Base-by-base conservation (phyloP, 352 stramenopile species). In the Pythium brassicae region DNA sequence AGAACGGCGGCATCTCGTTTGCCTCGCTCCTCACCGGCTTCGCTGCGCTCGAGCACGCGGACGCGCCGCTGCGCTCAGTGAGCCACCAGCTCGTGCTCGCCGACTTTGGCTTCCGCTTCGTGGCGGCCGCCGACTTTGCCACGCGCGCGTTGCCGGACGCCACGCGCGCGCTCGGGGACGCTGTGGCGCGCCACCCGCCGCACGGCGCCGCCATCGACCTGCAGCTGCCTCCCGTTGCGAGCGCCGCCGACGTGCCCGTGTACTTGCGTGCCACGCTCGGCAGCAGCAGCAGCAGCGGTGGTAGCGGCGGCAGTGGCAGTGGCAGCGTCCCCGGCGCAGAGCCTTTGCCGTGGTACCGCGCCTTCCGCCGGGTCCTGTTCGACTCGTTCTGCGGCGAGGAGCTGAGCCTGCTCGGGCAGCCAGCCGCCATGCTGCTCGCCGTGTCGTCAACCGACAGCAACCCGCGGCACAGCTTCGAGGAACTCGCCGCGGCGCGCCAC, bases 361-460 rank as follows among this genome's bases (percentile, higher is more conserved):
- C 83, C 11, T 95, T 93, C 58, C 89, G 86, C 57, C 65, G 84
- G 53, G 72, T 79, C 42, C 70, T 95, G 19, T 70, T 95, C 57
- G 85, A 93, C 50, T 87, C 78, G 39, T 93, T 95, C 48, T 82
- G 80, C 8, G 92, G 85, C 53, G 81, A 92, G 59, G 83, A 93
- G 57, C 87, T 78, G 59, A 87, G 74, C 55, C 75, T 92, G 50
- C 60, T 95, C 65, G 69, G 70, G 43, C 80, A 93, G 35, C 85
- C 85, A 0, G 74, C 78, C 1, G 85, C 74, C 19, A 88, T 91
- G 73, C 34, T 95, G 11, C 60, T 93, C 23, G 81, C 89, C 35
- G 76, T 92, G 32, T 91, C 83, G 44, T 95, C 85, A 7, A 92
- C 85, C 5, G 85, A 95, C 44, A 72, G 72, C 23, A 92, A 93